phyloP scores from a whole-genome alignment of 164 flowering plant species.

The Protea cynaroides region DNA sequence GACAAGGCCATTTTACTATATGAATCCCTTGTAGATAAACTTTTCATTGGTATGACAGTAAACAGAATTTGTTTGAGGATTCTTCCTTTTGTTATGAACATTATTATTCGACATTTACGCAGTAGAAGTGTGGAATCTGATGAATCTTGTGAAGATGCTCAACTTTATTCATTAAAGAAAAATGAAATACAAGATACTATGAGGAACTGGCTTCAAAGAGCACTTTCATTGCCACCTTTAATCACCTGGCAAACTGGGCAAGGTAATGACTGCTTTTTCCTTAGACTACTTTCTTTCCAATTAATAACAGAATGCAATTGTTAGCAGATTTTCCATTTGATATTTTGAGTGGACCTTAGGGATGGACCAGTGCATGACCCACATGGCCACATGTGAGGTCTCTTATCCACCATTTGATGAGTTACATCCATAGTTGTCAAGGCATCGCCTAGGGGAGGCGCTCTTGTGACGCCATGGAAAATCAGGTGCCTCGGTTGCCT shows the following conservation, averaged over 20 bases:
- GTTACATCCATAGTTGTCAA: too few relatives aligned
- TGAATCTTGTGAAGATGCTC: slow-evolving; percentile 18
- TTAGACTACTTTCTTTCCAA: background rate
- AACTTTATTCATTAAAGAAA: slow-evolving; percentile 25
- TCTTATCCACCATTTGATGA: background rate
- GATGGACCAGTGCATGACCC: background rate
- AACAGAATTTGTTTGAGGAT: slow-evolving; percentile 59
- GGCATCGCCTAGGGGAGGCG: too few relatives aligned
- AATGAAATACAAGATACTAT: slow-evolving; percentile 30
- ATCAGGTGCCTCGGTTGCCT: too few relatives aligned
- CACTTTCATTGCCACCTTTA: slow-evolving; percentile 54
- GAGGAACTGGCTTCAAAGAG: slow-evolving; percentile 57
- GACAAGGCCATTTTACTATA: slow-evolving; percentile 48
- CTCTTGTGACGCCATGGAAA: too few relatives aligned
- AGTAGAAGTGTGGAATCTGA: slow-evolving; percentile 13
- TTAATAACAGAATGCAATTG: background rate
- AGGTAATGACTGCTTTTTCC: slow-evolving; percentile 36
- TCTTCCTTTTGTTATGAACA: slow-evolving; percentile 50
- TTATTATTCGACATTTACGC: slow-evolving; percentile 47
- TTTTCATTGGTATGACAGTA: slow-evolving; percentile 52
- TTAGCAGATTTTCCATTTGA: too few relatives aligned
- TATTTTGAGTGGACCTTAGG: too few relatives aligned
- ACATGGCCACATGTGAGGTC: background rate
- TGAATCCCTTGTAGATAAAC: slow-evolving; percentile 36
- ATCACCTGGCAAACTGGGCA: slow-evolving; percentile 38